A percentile compares a stretch with the other conserved stretches of the same genome.
Evolutionary conservation across 345 rosid species (phyloP).

Genomic region (Angophora floribunda): DNA sequence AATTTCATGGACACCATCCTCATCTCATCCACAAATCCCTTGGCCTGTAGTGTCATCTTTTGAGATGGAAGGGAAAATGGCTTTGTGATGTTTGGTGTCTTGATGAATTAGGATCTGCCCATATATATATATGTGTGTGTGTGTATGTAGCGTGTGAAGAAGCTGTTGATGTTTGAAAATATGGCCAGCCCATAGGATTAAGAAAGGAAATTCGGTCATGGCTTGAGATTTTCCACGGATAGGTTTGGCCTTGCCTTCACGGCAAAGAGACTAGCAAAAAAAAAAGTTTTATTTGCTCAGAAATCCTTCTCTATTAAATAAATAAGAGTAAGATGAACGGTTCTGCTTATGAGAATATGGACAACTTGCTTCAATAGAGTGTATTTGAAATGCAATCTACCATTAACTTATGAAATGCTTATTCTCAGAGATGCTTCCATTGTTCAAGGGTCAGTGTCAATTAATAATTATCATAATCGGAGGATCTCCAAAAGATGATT

Average conservation of each 20-base stretch:
- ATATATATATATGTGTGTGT: background rate
- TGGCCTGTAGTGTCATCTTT: background rate
- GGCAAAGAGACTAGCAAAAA: background rate
- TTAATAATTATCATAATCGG: background rate
- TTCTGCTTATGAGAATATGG: background rate
- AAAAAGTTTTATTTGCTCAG: background rate
- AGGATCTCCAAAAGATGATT: background rate
- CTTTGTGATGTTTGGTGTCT: background rate
- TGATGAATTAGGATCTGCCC: background rate
- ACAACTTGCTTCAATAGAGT: background rate
- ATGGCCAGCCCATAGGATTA: background rate
- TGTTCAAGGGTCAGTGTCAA: background rate
- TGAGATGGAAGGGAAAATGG: background rate
- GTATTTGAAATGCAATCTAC: background rate
- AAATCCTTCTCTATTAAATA: background rate
- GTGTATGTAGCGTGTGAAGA: background rate
- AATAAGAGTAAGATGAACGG: background rate
- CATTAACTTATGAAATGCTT: background rate
- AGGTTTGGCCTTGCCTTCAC: background rate
- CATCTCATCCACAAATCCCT: conserved; percentile 19
- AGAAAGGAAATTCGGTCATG: background rate
- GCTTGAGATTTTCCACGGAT: background rate
- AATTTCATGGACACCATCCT: conserved; percentile 11
- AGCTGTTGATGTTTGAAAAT: background rate
- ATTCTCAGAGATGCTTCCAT: background rate